Evolutionary conservation across 306 rosid genomes (phyloP).

Genomic region (Prunus padus): DNA sequence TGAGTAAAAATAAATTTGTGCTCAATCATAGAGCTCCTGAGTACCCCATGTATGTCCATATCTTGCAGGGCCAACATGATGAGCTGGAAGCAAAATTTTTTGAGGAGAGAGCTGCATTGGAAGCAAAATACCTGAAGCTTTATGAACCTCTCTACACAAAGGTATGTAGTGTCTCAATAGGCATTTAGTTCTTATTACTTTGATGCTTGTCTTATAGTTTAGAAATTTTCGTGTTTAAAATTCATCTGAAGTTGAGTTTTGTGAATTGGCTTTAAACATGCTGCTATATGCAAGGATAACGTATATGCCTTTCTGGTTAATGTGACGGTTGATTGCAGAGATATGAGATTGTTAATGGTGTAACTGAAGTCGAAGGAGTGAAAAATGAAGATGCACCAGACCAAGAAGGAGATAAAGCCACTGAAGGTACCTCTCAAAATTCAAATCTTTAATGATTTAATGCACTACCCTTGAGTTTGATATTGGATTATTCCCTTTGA

Average conservation of each 20-base stretch:
- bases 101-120: constrained; percentile 83
- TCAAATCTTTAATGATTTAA: constrained; percentile 8
- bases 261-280: neutral
- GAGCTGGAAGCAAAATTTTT: constrained; percentile 66
- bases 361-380: constrained; percentile 54
- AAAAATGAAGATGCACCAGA: constrained; percentile 29
- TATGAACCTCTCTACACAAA: constrained; percentile 65
- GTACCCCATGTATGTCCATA: neutral
- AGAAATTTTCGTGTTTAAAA: neutral
- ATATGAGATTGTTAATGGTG: constrained; percentile 66
- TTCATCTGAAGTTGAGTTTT: neutral
- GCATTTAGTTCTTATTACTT: neutral
- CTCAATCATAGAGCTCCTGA: neutral
- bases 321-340: constrained; percentile 50
- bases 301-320: neutral
- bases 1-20: neutral
- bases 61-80: constrained; percentile 62
- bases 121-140: constrained; percentile 74
- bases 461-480: constrained; percentile 24
- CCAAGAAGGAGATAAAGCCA: constrained; percentile 41
- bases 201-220: constrained; percentile 9
- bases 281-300: constrained; percentile 16
- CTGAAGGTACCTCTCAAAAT: constrained; percentile 37
- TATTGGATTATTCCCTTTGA: constrained; percentile 19
- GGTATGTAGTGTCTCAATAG: constrained; percentile 28